phyloP scores from a whole-genome alignment of 148 eudicot species.

The Euryodendron excelsum region DNA sequence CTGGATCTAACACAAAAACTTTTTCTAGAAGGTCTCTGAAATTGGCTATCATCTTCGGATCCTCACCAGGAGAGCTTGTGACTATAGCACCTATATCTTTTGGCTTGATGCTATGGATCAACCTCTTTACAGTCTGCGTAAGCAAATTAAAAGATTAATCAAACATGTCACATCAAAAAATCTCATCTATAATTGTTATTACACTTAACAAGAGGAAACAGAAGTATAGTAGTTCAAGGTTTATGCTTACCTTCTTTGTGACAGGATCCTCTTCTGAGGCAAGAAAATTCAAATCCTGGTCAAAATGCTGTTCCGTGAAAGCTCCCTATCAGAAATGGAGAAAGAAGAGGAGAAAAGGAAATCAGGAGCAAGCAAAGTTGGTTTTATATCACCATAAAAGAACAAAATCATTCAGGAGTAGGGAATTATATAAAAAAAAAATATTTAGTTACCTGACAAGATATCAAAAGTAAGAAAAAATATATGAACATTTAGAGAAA shows the following conservation, averaged over 20 bases:
- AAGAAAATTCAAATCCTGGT: slow-evolving; percentile 85
- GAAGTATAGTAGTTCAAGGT: neutral
- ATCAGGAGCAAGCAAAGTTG: slow-evolving; percentile 2
- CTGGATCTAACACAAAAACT: slow-evolving; percentile 87
- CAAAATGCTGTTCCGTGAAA: slow-evolving; percentile 87
- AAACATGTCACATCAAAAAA: neutral
- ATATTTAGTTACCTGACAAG: neutral
- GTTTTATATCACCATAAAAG: neutral
- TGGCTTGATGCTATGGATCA: slow-evolving; percentile 69
- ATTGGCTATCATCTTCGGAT: slow-evolving; percentile 88
- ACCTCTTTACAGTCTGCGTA: slow-evolving; percentile 71
- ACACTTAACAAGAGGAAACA: neutral
- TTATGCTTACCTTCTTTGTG: slow-evolving; percentile 63
- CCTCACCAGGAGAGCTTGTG: slow-evolving; percentile 82
- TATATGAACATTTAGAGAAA: neutral
- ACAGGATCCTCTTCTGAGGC: slow-evolving; percentile 96
- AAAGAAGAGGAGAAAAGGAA: slow-evolving; percentile 2
- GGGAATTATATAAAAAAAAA: neutral
- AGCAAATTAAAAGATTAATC: neutral
- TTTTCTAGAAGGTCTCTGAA: slow-evolving; percentile 91
- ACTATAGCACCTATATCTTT: slow-evolving; percentile 71
- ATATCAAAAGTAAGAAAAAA: slow-evolving; percentile 4
- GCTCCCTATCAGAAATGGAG: slow-evolving; percentile 62
- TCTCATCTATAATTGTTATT: neutral
- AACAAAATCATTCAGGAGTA: neutral